Conservation (phyloP, 2,329 filamentous ascomycete genomes). For the Annulohypoxylon truncatum region DNA sequence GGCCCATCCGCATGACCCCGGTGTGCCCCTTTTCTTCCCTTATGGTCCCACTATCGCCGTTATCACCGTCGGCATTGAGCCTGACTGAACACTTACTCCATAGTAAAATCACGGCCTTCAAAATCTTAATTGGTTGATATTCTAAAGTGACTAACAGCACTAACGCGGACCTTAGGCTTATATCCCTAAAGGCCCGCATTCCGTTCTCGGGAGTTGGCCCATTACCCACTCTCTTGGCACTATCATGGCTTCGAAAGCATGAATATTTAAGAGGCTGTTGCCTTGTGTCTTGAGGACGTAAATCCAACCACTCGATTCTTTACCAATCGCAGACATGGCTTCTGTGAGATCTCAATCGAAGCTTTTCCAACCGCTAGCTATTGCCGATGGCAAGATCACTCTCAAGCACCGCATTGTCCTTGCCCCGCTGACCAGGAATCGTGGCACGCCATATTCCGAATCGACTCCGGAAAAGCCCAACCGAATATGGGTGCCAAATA, state of each 20-base stretch:
- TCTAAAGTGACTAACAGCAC: neutral
- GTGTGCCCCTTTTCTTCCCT: neutral
- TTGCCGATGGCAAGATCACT: constrained; percentile 10
- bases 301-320: neutral
- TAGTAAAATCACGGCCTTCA: neutral
- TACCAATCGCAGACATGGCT: neutral
- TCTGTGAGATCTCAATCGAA: constrained; percentile 5
- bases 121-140: neutral
- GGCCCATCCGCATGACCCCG: neutral
- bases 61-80: neutral
- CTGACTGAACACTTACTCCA: neutral
- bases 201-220: neutral
- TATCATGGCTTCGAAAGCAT: neutral
- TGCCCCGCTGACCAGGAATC: constrained; percentile 15
- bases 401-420: constrained; percentile 12
- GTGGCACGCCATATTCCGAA: constrained; percentile 4
- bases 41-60: neutral
- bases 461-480: constrained; percentile 15
- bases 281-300: neutral
- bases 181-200: neutral
- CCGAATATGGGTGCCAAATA: constrained; percentile 15
- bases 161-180: neutral
- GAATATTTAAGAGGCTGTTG: neutral
- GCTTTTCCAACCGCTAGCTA: constrained; percentile 11
- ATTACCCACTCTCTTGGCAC: neutral